Percentiles rank a stretch among this genome's conserved stretches.
phyloP scores from a whole-genome alignment of 2,329 filamentous ascomycete genomes.

The Fonsecaea erecta region DNA sequence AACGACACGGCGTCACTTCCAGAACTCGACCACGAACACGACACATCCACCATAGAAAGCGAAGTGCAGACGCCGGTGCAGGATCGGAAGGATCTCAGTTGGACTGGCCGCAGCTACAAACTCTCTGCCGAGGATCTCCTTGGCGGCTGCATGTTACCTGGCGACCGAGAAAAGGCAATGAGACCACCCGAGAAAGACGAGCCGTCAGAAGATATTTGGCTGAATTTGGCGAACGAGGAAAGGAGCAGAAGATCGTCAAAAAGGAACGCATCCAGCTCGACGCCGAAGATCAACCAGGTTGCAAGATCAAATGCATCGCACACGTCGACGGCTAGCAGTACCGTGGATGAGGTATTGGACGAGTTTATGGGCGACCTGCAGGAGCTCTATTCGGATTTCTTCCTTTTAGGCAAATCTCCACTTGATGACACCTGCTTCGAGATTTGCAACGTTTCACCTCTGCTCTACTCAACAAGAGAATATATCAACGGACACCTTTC shows the following conservation, averaged over 20 bases:
- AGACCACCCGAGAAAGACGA: not conserved
- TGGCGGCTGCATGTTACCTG: conserved; percentile 33
- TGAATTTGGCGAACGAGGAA: conserved; percentile 35
- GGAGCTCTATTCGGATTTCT: conserved; percentile 40
- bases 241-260: conserved; percentile 23
- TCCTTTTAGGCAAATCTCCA: conserved; percentile 38
- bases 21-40: conserved; percentile 32
- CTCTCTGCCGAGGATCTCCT: conserved; percentile 36
- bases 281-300: conserved; percentile 9
- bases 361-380: conserved; percentile 37
- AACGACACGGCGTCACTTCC: conserved; percentile 37
- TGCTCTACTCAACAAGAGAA: conserved; percentile 36
- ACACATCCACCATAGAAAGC: conserved; percentile 21
- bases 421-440: conserved; percentile 38
- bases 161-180: conserved; percentile 16
- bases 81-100: not conserved
- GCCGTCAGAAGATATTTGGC: conserved; percentile 36
- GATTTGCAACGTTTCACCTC: conserved; percentile 41
- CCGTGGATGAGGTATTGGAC: conserved; percentile 36
- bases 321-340: conserved; percentile 24
- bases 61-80: conserved; percentile 25
- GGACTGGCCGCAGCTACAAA: conserved; percentile 24
- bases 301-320: conserved; percentile 22
- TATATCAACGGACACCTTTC: conserved; percentile 40
- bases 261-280: conserved; percentile 21